Evolutionary conservation across 2,329 filamentous ascomycete species (phyloP).

Genomic region (Ploettnerulaceae sp.): DNA sequence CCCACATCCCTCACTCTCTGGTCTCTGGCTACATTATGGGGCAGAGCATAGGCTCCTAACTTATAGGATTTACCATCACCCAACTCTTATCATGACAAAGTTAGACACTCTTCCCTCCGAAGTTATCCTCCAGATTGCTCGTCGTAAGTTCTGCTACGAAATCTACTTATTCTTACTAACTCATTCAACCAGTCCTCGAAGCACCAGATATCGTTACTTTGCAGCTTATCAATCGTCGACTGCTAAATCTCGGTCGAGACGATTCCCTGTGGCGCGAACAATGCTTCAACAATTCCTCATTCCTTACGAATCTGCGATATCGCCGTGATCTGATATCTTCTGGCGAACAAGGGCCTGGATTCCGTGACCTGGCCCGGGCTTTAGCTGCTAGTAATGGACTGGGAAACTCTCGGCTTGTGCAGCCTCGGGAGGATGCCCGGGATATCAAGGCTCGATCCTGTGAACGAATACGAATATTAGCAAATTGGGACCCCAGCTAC

Average conservation of each 20-base stretch:
- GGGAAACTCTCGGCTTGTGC: constrained; percentile 25
- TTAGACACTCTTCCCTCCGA: constrained; percentile 31
- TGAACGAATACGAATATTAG: constrained; percentile 54
- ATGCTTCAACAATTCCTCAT: constrained; percentile 67
- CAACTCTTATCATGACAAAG: constrained; percentile 10
- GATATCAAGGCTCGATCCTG: constrained; percentile 27
- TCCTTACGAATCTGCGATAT: constrained; percentile 56
- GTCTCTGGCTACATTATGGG: too few relatives aligned
- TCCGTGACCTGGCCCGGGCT: constrained; percentile 32
- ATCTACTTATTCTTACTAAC: not conserved
- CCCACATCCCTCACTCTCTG: not conserved
- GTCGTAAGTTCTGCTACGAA: constrained; percentile 21
- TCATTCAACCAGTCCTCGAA: constrained; percentile 51
- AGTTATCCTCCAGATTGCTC: constrained; percentile 29
- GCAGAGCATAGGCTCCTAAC: too few relatives aligned
- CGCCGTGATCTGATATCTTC: constrained; percentile 41
- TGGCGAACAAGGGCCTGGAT: constrained; percentile 37
- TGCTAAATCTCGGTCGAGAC: constrained; percentile 66
- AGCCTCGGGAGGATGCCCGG: constrained; percentile 21
- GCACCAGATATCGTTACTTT: constrained; percentile 59
- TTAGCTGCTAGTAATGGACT: constrained; percentile 29
- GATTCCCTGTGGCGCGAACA: constrained; percentile 69
- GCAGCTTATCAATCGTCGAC: constrained; percentile 63
- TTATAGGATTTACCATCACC: constrained; percentile 3
- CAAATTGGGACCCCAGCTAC: constrained; percentile 80